A percentile compares a stretch with the other conserved stretches of the same genome.
phyloP scores from a whole-genome alignment of 2,329 filamentous ascomycete genomes.

The Trichoderma sp. region DNA sequence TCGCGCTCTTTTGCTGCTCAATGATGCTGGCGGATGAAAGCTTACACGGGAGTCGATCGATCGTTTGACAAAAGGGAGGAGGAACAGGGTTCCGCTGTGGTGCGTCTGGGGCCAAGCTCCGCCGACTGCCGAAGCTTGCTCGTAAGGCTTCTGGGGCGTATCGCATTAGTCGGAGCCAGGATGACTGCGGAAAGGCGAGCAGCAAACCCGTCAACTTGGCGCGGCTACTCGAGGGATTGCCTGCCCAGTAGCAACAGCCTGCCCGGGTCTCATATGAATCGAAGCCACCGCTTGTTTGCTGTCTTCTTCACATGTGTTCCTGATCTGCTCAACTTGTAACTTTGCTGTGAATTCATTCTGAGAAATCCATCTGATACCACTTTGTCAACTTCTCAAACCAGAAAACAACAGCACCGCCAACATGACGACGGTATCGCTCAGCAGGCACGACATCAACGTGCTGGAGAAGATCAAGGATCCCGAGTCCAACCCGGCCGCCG shows the following conservation, averaged over 20 bases:
- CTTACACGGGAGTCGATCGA: conserved; percentile 9
- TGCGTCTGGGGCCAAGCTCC: conserved; percentile 1
- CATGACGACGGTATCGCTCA: conserved; percentile 57
- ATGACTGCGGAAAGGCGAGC: no score
- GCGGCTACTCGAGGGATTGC: conserved; percentile 19
- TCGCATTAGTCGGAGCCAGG: not conserved
- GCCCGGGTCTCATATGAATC: conserved; percentile 4
- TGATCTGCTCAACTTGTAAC: not conserved
- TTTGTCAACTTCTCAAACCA: not conserved
- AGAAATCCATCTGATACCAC: not conserved
- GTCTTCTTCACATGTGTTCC: not conserved
- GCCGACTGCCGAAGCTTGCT: conserved; percentile 16
- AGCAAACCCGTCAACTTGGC: conserved; percentile 15
- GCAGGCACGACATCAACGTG: conserved; percentile 61
- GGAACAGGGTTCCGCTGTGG: conserved; percentile 6
- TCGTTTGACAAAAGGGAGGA: conserved; percentile 1
- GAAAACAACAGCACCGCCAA: conserved; percentile 25
- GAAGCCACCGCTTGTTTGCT: not conserved
- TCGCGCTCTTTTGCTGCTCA: not conserved
- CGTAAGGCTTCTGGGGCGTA: not conserved
- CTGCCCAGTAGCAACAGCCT: not conserved
- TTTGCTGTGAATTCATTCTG: not conserved
- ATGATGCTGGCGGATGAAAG: not conserved
- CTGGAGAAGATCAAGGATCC: conserved; percentile 69
- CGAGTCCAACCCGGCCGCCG: conserved; percentile 59